Conservation (phyloP, 2,329 filamentous ascomycete genomes). For the Trichoderma semiorbis region DNA sequence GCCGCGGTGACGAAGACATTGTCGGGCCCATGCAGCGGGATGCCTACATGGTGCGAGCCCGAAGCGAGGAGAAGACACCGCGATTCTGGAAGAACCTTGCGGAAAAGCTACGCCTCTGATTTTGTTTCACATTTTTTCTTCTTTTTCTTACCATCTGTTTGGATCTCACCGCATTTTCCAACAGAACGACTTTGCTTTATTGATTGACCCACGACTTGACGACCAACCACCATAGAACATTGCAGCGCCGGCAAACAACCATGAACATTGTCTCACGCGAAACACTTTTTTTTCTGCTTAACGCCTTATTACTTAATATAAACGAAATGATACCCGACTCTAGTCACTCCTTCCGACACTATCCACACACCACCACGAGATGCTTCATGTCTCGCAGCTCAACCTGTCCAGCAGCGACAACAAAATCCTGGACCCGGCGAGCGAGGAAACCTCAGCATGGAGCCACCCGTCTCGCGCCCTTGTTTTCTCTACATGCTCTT, state of each 20-base stretch:
- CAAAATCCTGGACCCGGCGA: background rate
- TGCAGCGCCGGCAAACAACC: constrained; percentile 14
- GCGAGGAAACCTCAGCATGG: background rate
- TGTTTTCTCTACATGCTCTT: constrained; percentile 15
- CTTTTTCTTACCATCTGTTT: background rate
- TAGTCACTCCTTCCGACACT: constrained; percentile 16
- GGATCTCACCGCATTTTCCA: constrained; percentile 14
- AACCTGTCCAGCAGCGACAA: background rate
- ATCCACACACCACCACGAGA: background rate
- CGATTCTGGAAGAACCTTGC: constrained; percentile 49
- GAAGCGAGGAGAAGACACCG: constrained; percentile 43
- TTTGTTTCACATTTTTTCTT: background rate
- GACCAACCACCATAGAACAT: constrained; percentile 38
- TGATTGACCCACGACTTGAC: constrained; percentile 33
- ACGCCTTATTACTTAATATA: constrained; percentile 17
- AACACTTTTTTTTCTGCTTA: background rate
- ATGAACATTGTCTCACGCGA: constrained; percentile 14
- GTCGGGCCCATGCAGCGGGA: constrained; percentile 83
- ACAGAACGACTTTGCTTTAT: constrained; percentile 12
- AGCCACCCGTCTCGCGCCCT: background rate
- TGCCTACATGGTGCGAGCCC: constrained; percentile 47
- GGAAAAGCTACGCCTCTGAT: constrained; percentile 40
- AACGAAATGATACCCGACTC: constrained; percentile 19
- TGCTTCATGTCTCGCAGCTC: background rate
- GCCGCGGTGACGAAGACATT: constrained; percentile 85